Percentiles rank a stretch among this genome's conserved stretches.
Evolutionary conservation across 495 filamentous ascomycete genomes (phyloP).

Genomic region (Pyrenopolyporus hunteri): DNA sequence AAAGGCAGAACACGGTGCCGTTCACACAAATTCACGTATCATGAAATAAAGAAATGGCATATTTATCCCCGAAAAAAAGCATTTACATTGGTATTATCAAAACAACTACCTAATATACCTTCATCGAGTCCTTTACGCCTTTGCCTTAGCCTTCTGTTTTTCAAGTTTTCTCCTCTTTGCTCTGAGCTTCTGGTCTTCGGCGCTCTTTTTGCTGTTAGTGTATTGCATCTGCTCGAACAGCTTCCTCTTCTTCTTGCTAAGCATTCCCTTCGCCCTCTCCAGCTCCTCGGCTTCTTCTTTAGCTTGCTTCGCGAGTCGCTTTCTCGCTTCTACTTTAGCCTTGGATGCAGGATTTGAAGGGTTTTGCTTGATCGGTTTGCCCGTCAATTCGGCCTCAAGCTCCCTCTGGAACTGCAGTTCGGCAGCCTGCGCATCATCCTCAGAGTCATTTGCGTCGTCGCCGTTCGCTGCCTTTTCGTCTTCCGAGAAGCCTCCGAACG

Average conservation of each 20-base stretch:
- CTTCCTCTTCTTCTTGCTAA: constrained; percentile 89
- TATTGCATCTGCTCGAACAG: constrained; percentile 91
- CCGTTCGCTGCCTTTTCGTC: constrained; percentile 44
- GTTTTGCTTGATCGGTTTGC: constrained; percentile 52
- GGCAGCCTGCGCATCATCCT: constrained; percentile 57
- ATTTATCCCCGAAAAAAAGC: constrained; percentile 6
- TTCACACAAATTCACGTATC: constrained; percentile 6
- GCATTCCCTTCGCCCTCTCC: constrained; percentile 89
- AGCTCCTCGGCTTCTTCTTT: constrained; percentile 80
- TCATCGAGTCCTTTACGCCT: constrained; percentile 39
- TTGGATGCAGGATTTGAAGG: constrained; percentile 60
- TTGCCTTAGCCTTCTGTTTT: constrained; percentile 57
- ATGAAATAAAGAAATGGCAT: no score
- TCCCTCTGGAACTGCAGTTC: constrained; percentile 75
- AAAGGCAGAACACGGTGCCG: background rate
- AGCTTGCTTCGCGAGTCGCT: constrained; percentile 72
- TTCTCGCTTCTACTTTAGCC: constrained; percentile 64
- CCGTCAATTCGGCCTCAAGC: constrained; percentile 84
- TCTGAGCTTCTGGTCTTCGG: constrained; percentile 73
- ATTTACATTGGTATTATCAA: constrained; percentile 37
- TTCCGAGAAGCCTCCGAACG: constrained; percentile 53
- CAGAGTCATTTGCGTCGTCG: constrained; percentile 53
- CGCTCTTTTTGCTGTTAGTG: constrained; percentile 82
- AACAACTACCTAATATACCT: constrained; percentile 26
- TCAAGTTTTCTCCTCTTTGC: constrained; percentile 89